Conservation (phyloP, 83 land plant species). For the Larix sibirica region DNA sequence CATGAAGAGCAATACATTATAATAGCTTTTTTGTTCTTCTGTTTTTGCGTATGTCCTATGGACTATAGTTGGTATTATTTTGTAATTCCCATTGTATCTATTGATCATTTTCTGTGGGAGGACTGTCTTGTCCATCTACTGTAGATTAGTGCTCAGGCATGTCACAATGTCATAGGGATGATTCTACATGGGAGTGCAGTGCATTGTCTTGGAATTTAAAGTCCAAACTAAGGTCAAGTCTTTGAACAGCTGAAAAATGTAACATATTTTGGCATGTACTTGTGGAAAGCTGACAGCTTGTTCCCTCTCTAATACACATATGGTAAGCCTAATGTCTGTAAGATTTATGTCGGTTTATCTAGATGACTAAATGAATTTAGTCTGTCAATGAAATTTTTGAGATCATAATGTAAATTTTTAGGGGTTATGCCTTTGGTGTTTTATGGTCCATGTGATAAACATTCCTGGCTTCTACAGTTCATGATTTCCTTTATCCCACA, state of each 20-base stretch:
- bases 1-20: neutral
- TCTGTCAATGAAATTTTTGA: too few relatives aligned
- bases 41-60: neutral
- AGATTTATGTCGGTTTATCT: too few relatives aligned
- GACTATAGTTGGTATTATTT: neutral
- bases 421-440: too few relatives aligned
- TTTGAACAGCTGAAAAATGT: neutral
- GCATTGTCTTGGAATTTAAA: neutral
- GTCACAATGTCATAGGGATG: neutral
- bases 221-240: neutral
- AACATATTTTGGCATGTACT: neutral
- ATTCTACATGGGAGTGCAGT: neutral
- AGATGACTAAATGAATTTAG: too few relatives aligned
- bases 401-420: too few relatives aligned
- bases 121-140: neutral
- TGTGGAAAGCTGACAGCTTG: conserved; percentile 1
- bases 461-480: too few relatives aligned
- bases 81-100: neutral
- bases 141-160: conserved; percentile 2
- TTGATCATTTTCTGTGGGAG: neutral
- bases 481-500: too few relatives aligned
- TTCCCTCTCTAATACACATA: neutral
- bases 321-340: too few relatives aligned
- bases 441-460: too few relatives aligned
- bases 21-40: neutral